Base-by-base conservation (phyloP, 768 basidiomycete genomes). In the Tulasnella sp. region DNA sequence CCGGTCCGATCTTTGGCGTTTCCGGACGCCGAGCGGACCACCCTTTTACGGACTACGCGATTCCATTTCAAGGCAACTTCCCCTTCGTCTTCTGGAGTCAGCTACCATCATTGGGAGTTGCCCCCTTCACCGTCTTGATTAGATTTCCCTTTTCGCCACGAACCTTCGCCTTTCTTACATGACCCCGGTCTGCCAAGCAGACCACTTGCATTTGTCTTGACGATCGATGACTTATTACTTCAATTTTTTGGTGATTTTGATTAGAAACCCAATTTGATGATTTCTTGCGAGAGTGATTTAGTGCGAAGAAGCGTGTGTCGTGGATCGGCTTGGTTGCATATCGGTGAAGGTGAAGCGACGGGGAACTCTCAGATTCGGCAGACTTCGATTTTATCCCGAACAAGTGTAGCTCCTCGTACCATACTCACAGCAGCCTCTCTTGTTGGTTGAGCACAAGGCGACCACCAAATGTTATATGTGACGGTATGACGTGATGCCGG, bases 171-270 rank as follows among this genome's bases (percentile, higher is more conserved):
- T 3, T 64, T 64, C 24, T 64, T 64, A 31, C 60, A 64, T 24
- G 60, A 64, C 60, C 37, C 37, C 60, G 20, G 31, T 64, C 60
- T 64, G 60, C 60, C 24, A 24, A 24, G 24, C 60, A 28, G 31
- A 28, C 8, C 3, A 31, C 28, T 64, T 64, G 60, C 60, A 64
- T 12, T 64, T 24, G 31, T 64, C 60, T 64, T 64, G 60, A 64
- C 8, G 60, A 64, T 64, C 31, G 60, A 64, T 64, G 60, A 64
- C 24, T 64, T 64, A 64, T 64, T 64, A 64, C 60, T 64, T 64
- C 60, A 28, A 64, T 28, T 64, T 31, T n/a, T 64, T 28, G 8
- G 11, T 31, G 48, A 50, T 50, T 50, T 48, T 50, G 48, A 50
- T 50, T 50, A 50, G 48, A 50, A 50, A 11, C 48, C 48, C 48